phyloP scores from a whole-genome alignment of 495 filamentous ascomycete genomes.

The Parachaetomium inaequale region DNA sequence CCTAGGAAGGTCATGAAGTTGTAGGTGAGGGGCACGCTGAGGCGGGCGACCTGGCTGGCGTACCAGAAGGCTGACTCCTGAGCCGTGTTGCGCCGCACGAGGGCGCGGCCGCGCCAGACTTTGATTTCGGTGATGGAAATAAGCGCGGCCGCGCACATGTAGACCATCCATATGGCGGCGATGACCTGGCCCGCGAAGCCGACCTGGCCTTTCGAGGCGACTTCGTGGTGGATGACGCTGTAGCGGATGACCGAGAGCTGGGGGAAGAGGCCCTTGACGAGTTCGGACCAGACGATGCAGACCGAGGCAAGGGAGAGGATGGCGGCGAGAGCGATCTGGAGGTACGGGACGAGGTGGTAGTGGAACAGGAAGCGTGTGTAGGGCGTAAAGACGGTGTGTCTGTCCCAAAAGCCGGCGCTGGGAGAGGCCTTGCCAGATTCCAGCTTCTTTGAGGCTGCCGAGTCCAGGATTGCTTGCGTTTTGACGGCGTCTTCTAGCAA shows the following conservation, averaged over 20 bases:
- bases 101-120: slow-evolving; percentile 88
- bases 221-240: slow-evolving; percentile 76
- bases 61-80: slow-evolving; percentile 94
- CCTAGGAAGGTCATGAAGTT: slow-evolving; percentile 91
- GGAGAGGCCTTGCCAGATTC: slow-evolving; percentile 63
- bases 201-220: slow-evolving; percentile 61
- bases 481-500: slow-evolving; percentile 67
- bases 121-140: slow-evolving; percentile 83
- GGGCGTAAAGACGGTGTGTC: slow-evolving; percentile 66
- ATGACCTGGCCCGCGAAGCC: slow-evolving; percentile 81
- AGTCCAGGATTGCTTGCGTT: slow-evolving; percentile 80
- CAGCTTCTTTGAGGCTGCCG: slow-evolving; percentile 72
- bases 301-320: slow-evolving; percentile 70
- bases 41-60: slow-evolving; percentile 78
- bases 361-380: slow-evolving; percentile 79
- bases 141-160: slow-evolving; percentile 83
- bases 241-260: slow-evolving; percentile 77
- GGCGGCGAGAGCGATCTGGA: slow-evolving; percentile 57
- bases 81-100: slow-evolving; percentile 87
- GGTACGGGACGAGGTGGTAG: slow-evolving; percentile 62
- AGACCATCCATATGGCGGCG: slow-evolving; percentile 82
- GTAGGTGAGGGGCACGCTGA: slow-evolving; percentile 89
- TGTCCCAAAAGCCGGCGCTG: slow-evolving; percentile 51
- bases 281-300: slow-evolving; percentile 86
- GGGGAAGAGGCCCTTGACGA: slow-evolving; percentile 72